Evolutionary conservation across 2,329 filamentous ascomycete species (phyloP).

Genomic region (Colletotrichum sp.): DNA sequence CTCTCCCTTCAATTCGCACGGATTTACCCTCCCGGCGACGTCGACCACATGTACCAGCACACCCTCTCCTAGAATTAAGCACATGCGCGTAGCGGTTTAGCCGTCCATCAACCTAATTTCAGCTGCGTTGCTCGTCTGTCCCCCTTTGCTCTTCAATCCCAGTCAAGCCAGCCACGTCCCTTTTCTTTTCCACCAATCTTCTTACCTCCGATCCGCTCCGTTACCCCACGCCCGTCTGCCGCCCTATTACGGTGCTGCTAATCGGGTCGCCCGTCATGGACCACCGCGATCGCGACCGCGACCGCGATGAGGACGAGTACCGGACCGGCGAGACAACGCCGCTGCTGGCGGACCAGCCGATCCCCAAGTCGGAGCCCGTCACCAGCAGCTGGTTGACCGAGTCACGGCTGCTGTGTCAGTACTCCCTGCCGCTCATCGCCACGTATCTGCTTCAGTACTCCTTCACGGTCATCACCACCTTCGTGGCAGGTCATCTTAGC

Average conservation of each 20-base stretch:
- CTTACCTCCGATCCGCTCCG: neutral
- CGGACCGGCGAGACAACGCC: constrained; percentile 14
- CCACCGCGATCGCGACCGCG: neutral
- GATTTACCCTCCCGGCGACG: neutral
- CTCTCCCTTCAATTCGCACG: neutral
- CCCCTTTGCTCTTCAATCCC: neutral
- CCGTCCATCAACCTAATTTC: neutral
- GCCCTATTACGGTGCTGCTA: neutral
- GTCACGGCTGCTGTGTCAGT: constrained; percentile 25
- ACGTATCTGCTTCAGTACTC: constrained; percentile 57
- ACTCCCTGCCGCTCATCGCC: constrained; percentile 53
- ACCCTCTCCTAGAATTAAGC: neutral
- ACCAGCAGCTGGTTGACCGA: constrained; percentile 5
- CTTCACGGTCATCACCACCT: constrained; percentile 55
- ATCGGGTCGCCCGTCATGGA: constrained; percentile 1
- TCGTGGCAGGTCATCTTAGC: constrained; percentile 57
- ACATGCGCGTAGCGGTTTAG: neutral
- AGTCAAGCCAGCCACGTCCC: neutral
- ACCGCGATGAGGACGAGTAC: neutral
- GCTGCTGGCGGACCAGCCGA: constrained; percentile 13
- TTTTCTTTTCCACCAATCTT: neutral
- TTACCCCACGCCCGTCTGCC: neutral
- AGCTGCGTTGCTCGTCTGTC: neutral
- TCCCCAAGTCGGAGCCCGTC: constrained; percentile 6
- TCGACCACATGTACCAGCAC: neutral